phyloP scores from a whole-genome alignment of 208 protist genomes.

The Leptomonas pyrrhocoris region DNA sequence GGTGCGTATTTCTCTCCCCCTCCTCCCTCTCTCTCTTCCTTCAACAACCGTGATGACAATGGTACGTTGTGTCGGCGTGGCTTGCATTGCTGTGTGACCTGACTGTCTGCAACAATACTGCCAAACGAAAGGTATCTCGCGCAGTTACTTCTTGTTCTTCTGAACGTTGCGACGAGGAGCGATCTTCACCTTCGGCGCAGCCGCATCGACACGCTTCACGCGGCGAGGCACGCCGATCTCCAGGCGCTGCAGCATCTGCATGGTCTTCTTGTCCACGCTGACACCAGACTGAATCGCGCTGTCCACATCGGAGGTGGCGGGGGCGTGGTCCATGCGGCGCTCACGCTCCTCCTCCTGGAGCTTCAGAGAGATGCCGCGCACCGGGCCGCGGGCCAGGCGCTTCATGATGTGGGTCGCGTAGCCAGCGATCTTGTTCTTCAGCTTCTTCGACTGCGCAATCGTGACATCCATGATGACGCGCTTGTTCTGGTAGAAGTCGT shows the following conservation, averaged over 20 bases:
- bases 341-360: slow-evolving; percentile 99
- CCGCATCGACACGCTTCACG: slow-evolving; percentile 48
- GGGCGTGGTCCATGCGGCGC: slow-evolving; percentile 99
- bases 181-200: slow-evolving; percentile 99
- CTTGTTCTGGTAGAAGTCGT: slow-evolving; percentile 99
- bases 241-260: slow-evolving; percentile 86
- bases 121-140: too few species aligned
- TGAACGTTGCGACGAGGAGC: slow-evolving; percentile 98
- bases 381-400: slow-evolving; percentile 97
- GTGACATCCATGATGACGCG: slow-evolving; percentile 96
- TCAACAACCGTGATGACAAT: too few species aligned
- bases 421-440: slow-evolving; percentile 99
- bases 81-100: too few species aligned
- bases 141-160: slow-evolving; percentile 93
- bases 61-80: too few species aligned
- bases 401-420: slow-evolving; percentile 99
- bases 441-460: slow-evolving; percentile 98
- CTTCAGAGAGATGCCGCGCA: slow-evolving; percentile 99
- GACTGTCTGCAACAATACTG: too few species aligned
- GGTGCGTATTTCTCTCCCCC: too few species aligned
- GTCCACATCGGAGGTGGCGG: slow-evolving; percentile 91
- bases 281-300: slow-evolving; percentile 87
- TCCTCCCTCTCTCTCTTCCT: too few species aligned
- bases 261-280: slow-evolving; percentile 88
- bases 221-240: slow-evolving; percentile 84